Conservation (phyloP, 805 yeast genomes). For the Komagataella phaffii region DNA sequence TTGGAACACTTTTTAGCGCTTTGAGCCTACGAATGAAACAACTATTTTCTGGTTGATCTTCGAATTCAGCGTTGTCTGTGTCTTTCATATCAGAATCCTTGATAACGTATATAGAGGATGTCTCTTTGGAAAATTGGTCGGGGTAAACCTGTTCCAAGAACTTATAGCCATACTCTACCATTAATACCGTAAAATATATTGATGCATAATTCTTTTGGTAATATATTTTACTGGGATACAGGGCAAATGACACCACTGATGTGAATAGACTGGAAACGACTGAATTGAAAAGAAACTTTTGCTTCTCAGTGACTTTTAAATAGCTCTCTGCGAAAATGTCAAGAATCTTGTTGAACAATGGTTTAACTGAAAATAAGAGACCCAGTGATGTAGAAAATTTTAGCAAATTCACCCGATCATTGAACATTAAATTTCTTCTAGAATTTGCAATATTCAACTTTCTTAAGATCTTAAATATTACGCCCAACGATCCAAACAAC, state of each 20-base stretch:
- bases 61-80: neutral
- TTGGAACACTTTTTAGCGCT: neutral
- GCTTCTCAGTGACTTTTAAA: neutral
- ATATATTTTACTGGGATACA: constrained; percentile 6
- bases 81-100: neutral
- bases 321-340: neutral
- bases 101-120: neutral
- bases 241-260: constrained; percentile 3
- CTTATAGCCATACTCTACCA: constrained; percentile 9
- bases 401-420: neutral
- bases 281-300: neutral
- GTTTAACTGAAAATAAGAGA: constrained; percentile 6
- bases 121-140: constrained; percentile 1
- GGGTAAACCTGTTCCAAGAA: constrained; percentile 6
- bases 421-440: neutral
- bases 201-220: constrained; percentile 9
- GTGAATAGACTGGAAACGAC: constrained; percentile 6
- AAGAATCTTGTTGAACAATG: constrained; percentile 1
- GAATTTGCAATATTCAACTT: neutral
- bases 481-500: neutral
- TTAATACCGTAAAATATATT: constrained; percentile 6
- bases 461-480: neutral
- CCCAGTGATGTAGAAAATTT: constrained; percentile 5
- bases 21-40: neutral
- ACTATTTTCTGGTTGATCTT: neutral